Conservation (phyloP, 2,329 filamentous ascomycete genomes). For the Pezicula neosporulosa region DNA sequence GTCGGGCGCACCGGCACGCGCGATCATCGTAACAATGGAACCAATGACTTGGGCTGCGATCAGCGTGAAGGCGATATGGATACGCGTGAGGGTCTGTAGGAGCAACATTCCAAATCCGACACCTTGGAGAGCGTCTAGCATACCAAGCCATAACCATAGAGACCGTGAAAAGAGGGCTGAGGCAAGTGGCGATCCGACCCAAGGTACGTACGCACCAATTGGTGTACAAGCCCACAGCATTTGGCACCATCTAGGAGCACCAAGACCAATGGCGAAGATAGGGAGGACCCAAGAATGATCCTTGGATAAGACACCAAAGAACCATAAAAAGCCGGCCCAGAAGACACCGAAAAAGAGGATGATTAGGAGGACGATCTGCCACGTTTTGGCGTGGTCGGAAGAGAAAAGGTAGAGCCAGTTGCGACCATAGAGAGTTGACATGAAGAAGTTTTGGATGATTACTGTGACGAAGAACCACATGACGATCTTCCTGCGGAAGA, state of each 20-base stretch:
- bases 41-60: slow-evolving; percentile 60
- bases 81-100: slow-evolving; percentile 59
- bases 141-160: slow-evolving; percentile 65
- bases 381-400: slow-evolving; percentile 43
- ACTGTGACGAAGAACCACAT: slow-evolving; percentile 65
- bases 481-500: slow-evolving; percentile 60
- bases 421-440: slow-evolving; percentile 61
- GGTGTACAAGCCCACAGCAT: slow-evolving; percentile 63
- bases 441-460: slow-evolving; percentile 64
- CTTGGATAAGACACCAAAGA: slow-evolving; percentile 51
- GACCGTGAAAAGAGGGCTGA: slow-evolving; percentile 53
- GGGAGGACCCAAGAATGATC: slow-evolving; percentile 66
- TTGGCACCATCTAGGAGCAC: slow-evolving; percentile 63
- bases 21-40: slow-evolving; percentile 58
- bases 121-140: slow-evolving; percentile 62
- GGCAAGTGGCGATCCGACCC: slow-evolving; percentile 51
- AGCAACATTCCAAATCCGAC: slow-evolving; percentile 67
- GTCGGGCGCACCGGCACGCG: slow-evolving; percentile 57
- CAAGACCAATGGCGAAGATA: slow-evolving; percentile 64
- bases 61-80: slow-evolving; percentile 62
- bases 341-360: slow-evolving; percentile 50
- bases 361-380: slow-evolving; percentile 56
- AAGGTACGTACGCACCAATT: slow-evolving; percentile 59
- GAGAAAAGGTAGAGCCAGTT: slow-evolving; percentile 52
- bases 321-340: slow-evolving; percentile 50